Evolutionary conservation across 78 protist genomes (phyloP).

Genomic region (Kipferlia bialata): DNA sequence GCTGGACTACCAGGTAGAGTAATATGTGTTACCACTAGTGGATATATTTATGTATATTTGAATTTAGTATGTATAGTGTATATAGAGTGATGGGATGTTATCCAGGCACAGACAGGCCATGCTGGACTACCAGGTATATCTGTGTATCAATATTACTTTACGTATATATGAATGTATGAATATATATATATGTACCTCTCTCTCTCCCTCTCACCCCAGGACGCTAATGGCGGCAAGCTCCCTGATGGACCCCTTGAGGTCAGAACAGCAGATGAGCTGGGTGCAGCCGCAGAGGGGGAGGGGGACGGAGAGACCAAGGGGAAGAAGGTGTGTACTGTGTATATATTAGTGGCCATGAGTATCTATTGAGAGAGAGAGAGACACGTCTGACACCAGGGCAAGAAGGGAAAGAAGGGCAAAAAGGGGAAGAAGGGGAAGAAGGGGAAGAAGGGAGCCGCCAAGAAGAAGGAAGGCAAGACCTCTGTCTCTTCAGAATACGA

Average conservation of each 20-base stretch:
- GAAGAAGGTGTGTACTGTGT: too few relatives aligned
- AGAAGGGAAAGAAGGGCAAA: not conserved
- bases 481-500: too few relatives aligned
- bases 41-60: too few relatives aligned
- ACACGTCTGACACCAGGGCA: not conserved
- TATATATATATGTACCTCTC: too few relatives aligned
- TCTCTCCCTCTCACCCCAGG: too few relatives aligned
- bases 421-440: constrained; percentile 1
- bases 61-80: too few relatives aligned
- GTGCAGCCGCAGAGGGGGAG: not conserved
- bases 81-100: too few relatives aligned
- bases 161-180: too few relatives aligned
- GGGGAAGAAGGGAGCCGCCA: constrained; percentile 3
- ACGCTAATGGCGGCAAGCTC: constrained; percentile 3
- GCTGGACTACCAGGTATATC: not conserved
- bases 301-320: not conserved
- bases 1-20: not conserved
- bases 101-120: not conserved
- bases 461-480: not conserved
- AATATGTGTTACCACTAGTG: too few relatives aligned
- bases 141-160: too few relatives aligned
- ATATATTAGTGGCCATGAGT: too few relatives aligned
- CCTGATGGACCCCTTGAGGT: constrained; percentile 13
- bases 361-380: too few relatives aligned
- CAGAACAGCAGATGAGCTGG: not conserved